phyloP scores from a whole-genome alignment of 2,329 filamentous ascomycete species.

The Fusarium brachygibbosum region DNA sequence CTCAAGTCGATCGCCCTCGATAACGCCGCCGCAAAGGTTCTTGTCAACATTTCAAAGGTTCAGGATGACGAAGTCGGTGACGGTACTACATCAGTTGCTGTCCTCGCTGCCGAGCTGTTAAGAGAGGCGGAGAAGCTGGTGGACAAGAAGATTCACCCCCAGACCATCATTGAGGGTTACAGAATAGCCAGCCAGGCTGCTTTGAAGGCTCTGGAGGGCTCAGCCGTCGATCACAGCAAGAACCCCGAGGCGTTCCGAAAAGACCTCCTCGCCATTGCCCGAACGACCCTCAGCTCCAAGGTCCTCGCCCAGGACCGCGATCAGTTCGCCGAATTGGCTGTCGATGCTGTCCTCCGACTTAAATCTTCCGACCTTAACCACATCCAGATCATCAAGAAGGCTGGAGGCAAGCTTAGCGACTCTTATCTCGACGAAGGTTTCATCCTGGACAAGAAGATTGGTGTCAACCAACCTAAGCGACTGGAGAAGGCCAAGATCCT shows the following conservation, averaged over 20 bases:
- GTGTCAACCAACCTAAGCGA: conserved; percentile 97
- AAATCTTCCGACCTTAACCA: conserved; percentile 95
- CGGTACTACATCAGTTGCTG: conserved; percentile 97
- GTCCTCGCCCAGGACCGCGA: conserved; percentile 93
- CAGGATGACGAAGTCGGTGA: conserved; percentile 99
- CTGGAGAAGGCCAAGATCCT: conserved; percentile 98
- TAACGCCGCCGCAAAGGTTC: conserved; percentile 96
- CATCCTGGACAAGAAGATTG: conserved; percentile 99
- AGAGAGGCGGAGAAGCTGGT: conserved; percentile 97
- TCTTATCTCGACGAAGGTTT: conserved; percentile 98
- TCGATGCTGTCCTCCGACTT: conserved; percentile 90
- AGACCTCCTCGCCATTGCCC: conserved; percentile 90
- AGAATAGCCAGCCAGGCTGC: conserved; percentile 95
- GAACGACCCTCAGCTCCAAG: conserved; percentile 97
- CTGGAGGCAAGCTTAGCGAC: conserved; percentile 95
- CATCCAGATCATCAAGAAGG: conserved; percentile 99
- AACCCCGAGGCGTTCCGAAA: conserved; percentile 86
- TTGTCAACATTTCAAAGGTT: conserved; percentile 99
- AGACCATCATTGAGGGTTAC: conserved; percentile 99
- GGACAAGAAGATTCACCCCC: conserved; percentile 98
- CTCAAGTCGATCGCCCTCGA: conserved; percentile 98
- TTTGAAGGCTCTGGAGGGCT: conserved; percentile 83
- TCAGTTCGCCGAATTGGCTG: conserved; percentile 90
- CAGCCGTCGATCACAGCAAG: conserved; percentile 90
- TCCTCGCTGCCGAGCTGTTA: conserved; percentile 93